Conservation (phyloP, 192 early-diverging fungal genomes). For the Backusella australiensis region DNA sequence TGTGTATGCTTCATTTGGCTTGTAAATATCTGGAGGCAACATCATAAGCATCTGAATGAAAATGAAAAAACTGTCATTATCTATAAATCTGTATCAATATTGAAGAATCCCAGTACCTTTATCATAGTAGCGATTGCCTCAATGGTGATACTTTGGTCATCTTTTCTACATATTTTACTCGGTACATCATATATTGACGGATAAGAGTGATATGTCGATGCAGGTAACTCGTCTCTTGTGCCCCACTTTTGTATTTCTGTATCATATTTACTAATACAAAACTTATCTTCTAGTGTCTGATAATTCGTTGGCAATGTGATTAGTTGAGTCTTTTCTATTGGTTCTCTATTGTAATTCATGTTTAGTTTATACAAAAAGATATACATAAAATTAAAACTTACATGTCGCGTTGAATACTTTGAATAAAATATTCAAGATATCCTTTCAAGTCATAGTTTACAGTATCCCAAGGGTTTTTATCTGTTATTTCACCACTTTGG, state of each 20-base stretch:
- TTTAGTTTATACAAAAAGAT: background rate
- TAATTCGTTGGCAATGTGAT: background rate
- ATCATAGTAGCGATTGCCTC: background rate
- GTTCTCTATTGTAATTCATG: background rate
- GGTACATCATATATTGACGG: background rate
- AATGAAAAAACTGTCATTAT: background rate
- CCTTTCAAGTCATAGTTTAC: background rate
- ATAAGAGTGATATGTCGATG: background rate
- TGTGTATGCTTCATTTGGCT: background rate
- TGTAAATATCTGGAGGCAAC: background rate
- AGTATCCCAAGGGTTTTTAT: background rate
- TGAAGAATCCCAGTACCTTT: background rate
- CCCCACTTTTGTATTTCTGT: background rate
- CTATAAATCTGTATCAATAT: too few relatives aligned
- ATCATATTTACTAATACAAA: background rate
- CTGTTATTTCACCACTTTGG: background rate
- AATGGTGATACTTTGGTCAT: background rate
- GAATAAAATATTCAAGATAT: conserved; percentile 3
- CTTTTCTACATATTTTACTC: background rate
- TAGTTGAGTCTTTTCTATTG: background rate
- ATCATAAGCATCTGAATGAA: background rate
- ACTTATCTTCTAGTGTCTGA: background rate
- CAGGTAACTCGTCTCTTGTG: background rate
- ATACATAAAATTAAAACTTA: background rate
- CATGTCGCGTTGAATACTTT: background rate